Percentiles rank a stretch among this genome's conserved stretches.
phyloP scores from a whole-genome alignment of 441 rosid species.

The Lepidium campestre region DNA sequence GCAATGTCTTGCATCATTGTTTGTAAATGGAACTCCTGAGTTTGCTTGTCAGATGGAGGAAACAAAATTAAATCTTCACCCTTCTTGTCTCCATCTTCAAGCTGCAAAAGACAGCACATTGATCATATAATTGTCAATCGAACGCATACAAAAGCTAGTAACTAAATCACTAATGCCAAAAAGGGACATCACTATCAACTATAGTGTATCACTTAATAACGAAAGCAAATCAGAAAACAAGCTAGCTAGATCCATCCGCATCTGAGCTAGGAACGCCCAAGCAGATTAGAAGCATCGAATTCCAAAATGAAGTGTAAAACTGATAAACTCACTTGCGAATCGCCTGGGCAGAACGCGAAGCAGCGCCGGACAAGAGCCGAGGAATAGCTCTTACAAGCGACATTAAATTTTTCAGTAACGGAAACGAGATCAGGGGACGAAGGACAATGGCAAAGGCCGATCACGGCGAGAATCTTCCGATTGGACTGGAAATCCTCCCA shows the following conservation, averaged over 20 bases:
- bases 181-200: neutral
- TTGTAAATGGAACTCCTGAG: conserved; percentile 81
- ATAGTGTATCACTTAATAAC: neutral
- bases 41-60: conserved; percentile 86
- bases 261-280: neutral
- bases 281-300: neutral
- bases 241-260: neutral
- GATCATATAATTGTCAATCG: neutral
- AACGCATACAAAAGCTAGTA: neutral
- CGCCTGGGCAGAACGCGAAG: conserved; percentile 85
- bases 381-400: conserved; percentile 50
- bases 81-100: conserved; percentile 65
- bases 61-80: conserved; percentile 60
- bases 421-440: conserved; percentile 77
- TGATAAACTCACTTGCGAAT: conserved; percentile 60
- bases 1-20: conserved; percentile 98
- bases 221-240: neutral
- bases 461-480: conserved; percentile 86
- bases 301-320: neutral
- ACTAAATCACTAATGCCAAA: neutral
- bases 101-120: conserved; percentile 42
- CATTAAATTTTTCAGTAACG: conserved; percentile 52
- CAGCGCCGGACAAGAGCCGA: conserved; percentile 83
- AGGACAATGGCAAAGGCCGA: conserved; percentile 91
- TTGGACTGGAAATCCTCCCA: conserved; percentile 98